Conservation (phyloP, 208 protist species). For the Naegleria fowleri region DNA sequence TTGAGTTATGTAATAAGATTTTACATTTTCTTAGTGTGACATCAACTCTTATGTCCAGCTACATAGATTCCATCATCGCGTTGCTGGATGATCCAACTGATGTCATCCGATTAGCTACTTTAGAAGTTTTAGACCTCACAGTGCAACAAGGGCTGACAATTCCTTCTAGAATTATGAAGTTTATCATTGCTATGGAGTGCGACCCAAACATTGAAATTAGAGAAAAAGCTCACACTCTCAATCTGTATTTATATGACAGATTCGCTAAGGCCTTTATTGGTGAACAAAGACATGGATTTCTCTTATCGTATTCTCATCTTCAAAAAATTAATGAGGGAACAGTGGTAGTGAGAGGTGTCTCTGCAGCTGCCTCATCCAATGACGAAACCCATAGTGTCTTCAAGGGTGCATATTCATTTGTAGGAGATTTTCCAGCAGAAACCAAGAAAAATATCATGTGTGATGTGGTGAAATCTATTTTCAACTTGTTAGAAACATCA, state of each 20-base stretch:
- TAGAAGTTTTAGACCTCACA: background rate
- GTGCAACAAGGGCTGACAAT: background rate
- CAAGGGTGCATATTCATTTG: background rate
- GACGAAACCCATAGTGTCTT: background rate
- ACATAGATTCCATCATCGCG: background rate
- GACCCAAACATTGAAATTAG: background rate
- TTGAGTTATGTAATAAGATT: too few relatives aligned
- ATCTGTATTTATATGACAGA: background rate
- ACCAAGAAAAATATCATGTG: background rate
- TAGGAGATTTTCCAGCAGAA: background rate
- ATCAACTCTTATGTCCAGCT: background rate
- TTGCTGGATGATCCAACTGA: background rate
- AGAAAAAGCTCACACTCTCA: background rate
- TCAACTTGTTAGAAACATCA: background rate
- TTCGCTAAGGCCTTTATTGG: background rate
- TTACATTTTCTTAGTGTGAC: background rate
- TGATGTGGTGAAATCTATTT: background rate
- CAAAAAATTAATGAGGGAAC: background rate
- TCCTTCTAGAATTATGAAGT: background rate
- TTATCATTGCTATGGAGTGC: background rate
- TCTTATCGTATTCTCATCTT: background rate
- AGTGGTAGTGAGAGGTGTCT: background rate
- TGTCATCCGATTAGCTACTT: background rate
- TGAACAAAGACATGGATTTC: background rate
- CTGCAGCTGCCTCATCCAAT: too few relatives aligned